Conservation (phyloP, 2,329 filamentous ascomycete genomes). For the Arthrobotrys entomopaga region DNA sequence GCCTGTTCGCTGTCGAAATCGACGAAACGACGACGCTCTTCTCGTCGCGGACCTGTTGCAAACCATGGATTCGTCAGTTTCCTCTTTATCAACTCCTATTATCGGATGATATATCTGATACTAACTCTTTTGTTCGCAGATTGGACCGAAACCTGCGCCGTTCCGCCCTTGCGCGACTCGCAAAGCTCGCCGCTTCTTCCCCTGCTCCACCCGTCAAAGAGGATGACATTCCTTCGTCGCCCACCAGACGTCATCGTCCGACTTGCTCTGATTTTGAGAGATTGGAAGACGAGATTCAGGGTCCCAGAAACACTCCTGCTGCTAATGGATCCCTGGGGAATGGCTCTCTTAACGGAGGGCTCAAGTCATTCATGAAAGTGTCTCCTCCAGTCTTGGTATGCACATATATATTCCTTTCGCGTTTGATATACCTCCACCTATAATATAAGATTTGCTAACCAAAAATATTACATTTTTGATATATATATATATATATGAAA, state of each 20-base stretch:
- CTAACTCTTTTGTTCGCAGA: constrained; percentile 7
- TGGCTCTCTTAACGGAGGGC: constrained; percentile 35
- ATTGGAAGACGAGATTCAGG: constrained; percentile 44
- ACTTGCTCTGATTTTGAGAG: constrained; percentile 39
- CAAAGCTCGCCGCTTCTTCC: constrained; percentile 50
- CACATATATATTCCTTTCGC: background rate
- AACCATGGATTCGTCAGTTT: constrained; percentile 51
- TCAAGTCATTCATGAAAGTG: constrained; percentile 20
- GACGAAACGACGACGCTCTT: constrained; percentile 5
- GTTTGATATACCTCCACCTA: background rate
- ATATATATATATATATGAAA: background rate
- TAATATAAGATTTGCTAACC: too few species aligned
- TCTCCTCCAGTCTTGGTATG: constrained; percentile 33
- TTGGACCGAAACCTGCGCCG: constrained; percentile 47
- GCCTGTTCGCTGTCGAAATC: constrained; percentile 10
- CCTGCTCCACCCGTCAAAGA: constrained; percentile 38
- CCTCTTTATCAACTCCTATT: background rate
- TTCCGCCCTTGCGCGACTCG: constrained; percentile 44
- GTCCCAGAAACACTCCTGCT: constrained; percentile 17
- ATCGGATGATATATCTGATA: background rate
- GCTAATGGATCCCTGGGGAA: background rate
- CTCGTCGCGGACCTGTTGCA: constrained; percentile 26
- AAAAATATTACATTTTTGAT: background rate
- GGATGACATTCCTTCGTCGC: constrained; percentile 38
- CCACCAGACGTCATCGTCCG: constrained; percentile 38